phyloP scores from a whole-genome alignment of 2,329 filamentous ascomycete species.

The Penicillium corylophilum region DNA sequence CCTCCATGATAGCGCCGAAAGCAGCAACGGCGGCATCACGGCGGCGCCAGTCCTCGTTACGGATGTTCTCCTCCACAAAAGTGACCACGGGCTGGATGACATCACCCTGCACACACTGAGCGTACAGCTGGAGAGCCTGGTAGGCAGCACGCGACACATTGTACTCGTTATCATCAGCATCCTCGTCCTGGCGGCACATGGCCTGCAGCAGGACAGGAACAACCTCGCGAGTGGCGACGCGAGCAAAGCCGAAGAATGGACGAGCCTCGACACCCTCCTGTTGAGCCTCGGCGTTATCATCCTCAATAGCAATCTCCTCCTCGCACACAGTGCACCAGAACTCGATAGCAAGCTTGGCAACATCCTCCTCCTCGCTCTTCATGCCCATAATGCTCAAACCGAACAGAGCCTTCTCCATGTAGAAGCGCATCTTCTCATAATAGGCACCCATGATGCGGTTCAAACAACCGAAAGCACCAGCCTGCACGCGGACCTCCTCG shows the following conservation, averaged over 20 bases:
- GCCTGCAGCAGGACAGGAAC: conserved; percentile 86
- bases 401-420: conserved; percentile 99
- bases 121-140: conserved; percentile 92
- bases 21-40: conserved; percentile 95
- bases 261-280: conserved; percentile 78
- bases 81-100: conserved; percentile 82
- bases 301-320: conserved; percentile 96
- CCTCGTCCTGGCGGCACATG: conserved; percentile 95
- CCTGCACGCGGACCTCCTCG: conserved; percentile 84
- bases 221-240: conserved; percentile 89
- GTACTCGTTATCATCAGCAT: conserved; percentile 95
- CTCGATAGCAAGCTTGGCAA: conserved; percentile 95
- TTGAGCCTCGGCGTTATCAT: conserved; percentile 79
- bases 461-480: conserved; percentile 92
- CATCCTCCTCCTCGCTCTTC: conserved; percentile 97
- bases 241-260: conserved; percentile 92
- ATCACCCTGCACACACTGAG: conserved; percentile 81
- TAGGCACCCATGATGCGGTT: conserved; percentile 99
- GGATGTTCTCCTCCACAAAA: conserved; percentile 90
- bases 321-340: conserved; percentile 99
- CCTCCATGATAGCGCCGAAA: conserved; percentile 98
- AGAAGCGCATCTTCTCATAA: conserved; percentile 99
- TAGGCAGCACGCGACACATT: conserved; percentile 94
- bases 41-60: conserved; percentile 88
- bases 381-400: conserved; percentile 96